Base-by-base conservation (phyloP, 257 asterid species). In the Primulina huaijiensis region DNA sequence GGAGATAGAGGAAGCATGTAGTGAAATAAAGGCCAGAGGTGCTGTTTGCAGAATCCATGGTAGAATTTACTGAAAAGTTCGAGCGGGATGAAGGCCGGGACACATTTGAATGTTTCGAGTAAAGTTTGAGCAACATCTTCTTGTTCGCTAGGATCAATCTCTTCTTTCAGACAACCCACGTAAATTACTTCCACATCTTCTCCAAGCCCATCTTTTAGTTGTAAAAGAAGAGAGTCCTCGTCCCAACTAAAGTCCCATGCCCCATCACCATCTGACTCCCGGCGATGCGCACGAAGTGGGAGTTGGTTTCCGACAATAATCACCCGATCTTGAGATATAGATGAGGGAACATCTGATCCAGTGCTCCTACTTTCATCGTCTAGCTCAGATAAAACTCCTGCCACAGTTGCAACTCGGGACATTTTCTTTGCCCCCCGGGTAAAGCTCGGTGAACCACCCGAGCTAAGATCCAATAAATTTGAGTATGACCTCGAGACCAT, bases 1-100 rank as follows among this genome's bases (percentile, higher is more conserved):
- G 96, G 97, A 10, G 97, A 90, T 20, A 90, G 78, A 56, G 97
- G 97, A 52, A 90, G 97, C 97, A 90, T 90, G 74, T 90, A 90
- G 76, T 90, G 97, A 81, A 90, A 90, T 72, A 90, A 72, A 77
- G 97, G 96, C 97, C 97, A 90, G 20, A 90, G 78, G 59, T 88
- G 84, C 76, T 88, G 97, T 67, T 90, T 90, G 78, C 97, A 90
- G 72, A 90, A 90, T 21, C 97, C 96, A 66, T 86, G 96, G 78
- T 90, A 90, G 85, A 85, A 88, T 74, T 88, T 88, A 60, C 79
- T 85, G 79, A 88, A 87, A 29, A 90, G 80, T 58, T 84, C 95
- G 0, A 88, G 89, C 5, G 92, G 95, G 71, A 89, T 85, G 74
- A 90, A 90, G 74, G 97, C 96, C 2, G 96, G 97, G 59, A 88